Evolutionary conservation across 495 filamentous ascomycete genomes (phyloP), one percentile per base, ranked within the genome.

Genomic region (Friedmanniomyces simplex): DNA sequence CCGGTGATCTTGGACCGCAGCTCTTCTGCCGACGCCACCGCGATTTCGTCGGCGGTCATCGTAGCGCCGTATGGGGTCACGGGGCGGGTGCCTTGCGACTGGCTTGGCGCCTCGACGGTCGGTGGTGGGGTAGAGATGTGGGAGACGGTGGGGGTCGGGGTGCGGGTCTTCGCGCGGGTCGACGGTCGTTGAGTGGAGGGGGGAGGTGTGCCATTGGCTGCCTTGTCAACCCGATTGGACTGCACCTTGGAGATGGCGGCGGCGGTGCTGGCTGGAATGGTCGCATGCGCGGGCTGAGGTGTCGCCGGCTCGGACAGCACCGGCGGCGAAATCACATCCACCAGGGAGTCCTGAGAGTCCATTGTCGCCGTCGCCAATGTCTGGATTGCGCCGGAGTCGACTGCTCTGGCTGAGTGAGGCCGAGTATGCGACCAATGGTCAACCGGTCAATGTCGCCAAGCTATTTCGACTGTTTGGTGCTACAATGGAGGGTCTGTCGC

Each of bases 1-100:
- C 79, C 77, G 30, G 74, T 71, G 36, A 80, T 77, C 50, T 91
- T 79, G 30, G 71, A 74, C 36, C 75, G 73, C 49, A 84, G 76
- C 53, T 83, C 78, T 4, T 78, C 74, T n/a, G 78, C 62, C 28
- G 73, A 73, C 2, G 71, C 60, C 18, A 1, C 26, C 2, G 41
- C 52, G 20, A 65, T 49, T 21, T 65, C 60, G 5, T 55, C 62
- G 21, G 50, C 10, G 14, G 45, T 56, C 48, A 64, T 52, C 4
- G 34, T 34, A 2, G 30, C 25, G 8, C 24, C 18, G n/a, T 36
- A 22, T 14, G 41, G 43, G 16, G 22, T 25, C 11, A 16, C 10
- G 4, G 24, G 21, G 11, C 47, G 43, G 22, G 20, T 13, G 7
- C 4, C 16, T 21, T 54, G 49, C 10, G 13, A 14, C 47, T 54